phyloP scores from a whole-genome alignment of 495 filamentous ascomycete genomes.

The Paragyromitra xinjiangensis region DNA sequence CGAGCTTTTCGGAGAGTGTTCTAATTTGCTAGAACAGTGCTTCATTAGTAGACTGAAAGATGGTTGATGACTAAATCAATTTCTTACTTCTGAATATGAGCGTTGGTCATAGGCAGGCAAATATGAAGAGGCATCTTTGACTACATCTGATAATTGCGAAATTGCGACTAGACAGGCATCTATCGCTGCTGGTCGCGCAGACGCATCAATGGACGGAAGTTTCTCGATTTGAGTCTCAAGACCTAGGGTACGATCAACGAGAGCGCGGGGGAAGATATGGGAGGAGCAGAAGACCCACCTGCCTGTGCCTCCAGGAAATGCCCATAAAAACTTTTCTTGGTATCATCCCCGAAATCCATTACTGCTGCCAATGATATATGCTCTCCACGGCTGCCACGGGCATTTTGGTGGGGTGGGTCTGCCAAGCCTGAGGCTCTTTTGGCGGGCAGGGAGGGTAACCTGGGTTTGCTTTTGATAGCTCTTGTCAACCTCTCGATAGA shows the following conservation, averaged over 20 bases:
- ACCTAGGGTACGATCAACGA: conserved; percentile 17
- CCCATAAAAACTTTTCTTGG: conserved; percentile 49
- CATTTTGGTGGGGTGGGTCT: conserved; percentile 8
- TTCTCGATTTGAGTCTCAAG: conserved; percentile 49
- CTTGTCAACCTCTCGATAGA: neutral
- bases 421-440: conserved; percentile 30
- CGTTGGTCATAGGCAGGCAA: conserved; percentile 81
- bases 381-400: neutral
- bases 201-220: conserved; percentile 16
- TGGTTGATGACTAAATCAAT: neutral
- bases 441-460: conserved; percentile 41
- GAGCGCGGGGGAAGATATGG: neutral
- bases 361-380: conserved; percentile 16
- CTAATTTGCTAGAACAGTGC: conserved; percentile 68
- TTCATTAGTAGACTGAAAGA: conserved; percentile 13
- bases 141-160: conserved; percentile 70
- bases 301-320: conserved; percentile 44
- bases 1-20: conserved; percentile 71
- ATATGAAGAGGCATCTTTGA: conserved; percentile 73
- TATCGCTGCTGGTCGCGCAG: conserved; percentile 69
- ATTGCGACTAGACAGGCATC: conserved; percentile 74
- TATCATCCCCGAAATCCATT: conserved; percentile 48
- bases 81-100: conserved; percentile 72
- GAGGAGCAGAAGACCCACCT: neutral
- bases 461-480: neutral